phyloP scores from a whole-genome alignment of 2,329 filamentous ascomycete genomes.

The Escovopsis weberi region DNA sequence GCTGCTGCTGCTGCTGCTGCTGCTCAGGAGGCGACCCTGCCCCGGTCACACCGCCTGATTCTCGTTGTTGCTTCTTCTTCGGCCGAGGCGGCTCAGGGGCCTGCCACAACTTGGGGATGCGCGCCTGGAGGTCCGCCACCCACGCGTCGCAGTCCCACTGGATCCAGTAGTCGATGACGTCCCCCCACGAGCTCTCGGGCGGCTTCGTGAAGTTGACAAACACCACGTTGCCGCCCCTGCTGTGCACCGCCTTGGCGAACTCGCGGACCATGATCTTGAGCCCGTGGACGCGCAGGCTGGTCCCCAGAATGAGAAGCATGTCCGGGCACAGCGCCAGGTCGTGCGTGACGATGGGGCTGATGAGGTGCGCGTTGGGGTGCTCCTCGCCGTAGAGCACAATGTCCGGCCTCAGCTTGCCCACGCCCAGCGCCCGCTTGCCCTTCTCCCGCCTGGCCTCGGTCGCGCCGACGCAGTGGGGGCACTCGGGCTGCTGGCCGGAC shows the following conservation, averaged over 20 bases:
- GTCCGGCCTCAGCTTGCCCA: slow-evolving; percentile 55
- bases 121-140: slow-evolving; percentile 47
- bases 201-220: slow-evolving; percentile 63
- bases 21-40: slow-evolving; percentile 4
- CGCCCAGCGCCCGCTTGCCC: slow-evolving; percentile 51
- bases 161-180: slow-evolving; percentile 60
- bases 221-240: slow-evolving; percentile 51
- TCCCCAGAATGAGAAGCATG: slow-evolving; percentile 55
- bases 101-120: slow-evolving; percentile 46
- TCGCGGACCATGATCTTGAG: slow-evolving; percentile 56
- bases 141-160: slow-evolving; percentile 63
- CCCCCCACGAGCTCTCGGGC: slow-evolving; percentile 56
- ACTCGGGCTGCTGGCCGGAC: slow-evolving; percentile 51
- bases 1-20: no score
- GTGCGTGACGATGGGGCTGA: slow-evolving; percentile 53
- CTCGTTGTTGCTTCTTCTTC: slow-evolving; percentile 19
- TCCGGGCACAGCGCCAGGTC: slow-evolving; percentile 52
- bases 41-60: slow-evolving; percentile 10
- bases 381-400: slow-evolving; percentile 65
- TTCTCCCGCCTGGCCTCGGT: slow-evolving; percentile 47
- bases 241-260: slow-evolving; percentile 58
- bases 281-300: slow-evolving; percentile 55
- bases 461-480: slow-evolving; percentile 48
- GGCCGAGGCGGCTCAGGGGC: slow-evolving; percentile 31
- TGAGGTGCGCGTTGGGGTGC: slow-evolving; percentile 52